Evolutionary conservation across 2,329 filamentous ascomycete genomes (phyloP), one percentile per base, ranked within the genome.

Genomic region (Arthroderma sp.): DNA sequence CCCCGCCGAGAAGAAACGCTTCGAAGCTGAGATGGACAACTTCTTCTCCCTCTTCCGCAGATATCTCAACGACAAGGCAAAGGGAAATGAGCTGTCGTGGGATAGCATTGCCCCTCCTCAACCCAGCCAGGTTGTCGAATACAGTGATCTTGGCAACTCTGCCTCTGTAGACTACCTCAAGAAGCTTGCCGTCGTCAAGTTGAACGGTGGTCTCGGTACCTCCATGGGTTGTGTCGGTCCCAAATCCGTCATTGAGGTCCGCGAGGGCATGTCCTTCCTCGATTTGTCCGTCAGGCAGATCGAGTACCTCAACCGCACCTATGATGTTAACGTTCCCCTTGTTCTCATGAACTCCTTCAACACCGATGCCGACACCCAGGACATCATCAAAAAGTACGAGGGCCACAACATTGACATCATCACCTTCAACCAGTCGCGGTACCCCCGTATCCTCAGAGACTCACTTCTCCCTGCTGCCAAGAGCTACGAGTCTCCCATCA

Each of bases 261-360:
- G 91, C 69, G 91, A 98, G 59, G 91, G 91, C 78, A 98, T 96
- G 91, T 98, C 91, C 58, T 98, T 98, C 82, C 78, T 98, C 56
- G 91, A 98, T 70, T 77, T 98, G 59, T 96, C 91, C 15, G 91
- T 98, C 58, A 86, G 91, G 61, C 91, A 98, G 76, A 94, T 98
- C 63, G 91, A 98, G 74, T 93, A 87, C 75, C 82, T 98, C 57
- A 98, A 98, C 82, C 84, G 88, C 68, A 96, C 87, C 53, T 96
- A 95, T 74, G 78, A 83, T 58, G 86, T 93, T 67, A 96, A 95
- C 65, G 91, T 98, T 31, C 91, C 91, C 40, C 95, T 98, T 69
- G 81, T 98, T 56, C 82, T 98, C 58, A 98, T 98, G 91, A 98
- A 98, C 82, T 96, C 91, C 45, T 98, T 98, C 84, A 98, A 98